A percentile compares a stretch with the other conserved stretches of the same genome.
Evolutionary conservation across 1,139 yeast genomes (phyloP).

Genomic region (Yamadazyma friedrichii): DNA sequence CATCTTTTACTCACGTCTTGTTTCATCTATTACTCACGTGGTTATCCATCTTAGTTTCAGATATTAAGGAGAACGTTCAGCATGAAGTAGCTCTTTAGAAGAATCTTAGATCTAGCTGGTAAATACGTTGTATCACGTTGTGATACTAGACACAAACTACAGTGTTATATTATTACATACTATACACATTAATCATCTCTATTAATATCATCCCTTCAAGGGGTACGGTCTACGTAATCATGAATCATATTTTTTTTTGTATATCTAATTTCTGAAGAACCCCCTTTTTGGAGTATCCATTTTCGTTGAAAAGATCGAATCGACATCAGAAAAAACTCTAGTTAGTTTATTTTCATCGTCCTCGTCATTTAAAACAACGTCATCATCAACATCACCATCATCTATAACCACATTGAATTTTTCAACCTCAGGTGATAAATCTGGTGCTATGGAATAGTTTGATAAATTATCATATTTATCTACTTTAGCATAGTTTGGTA

Average conservation of each 20-base stretch:
- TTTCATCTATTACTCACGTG: too few relatives aligned
- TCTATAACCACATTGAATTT: not conserved
- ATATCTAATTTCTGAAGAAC: conserved; percentile 1
- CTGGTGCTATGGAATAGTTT: conserved; percentile 4
- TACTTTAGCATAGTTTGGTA: conserved; percentile 6
- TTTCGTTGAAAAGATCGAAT: conserved; percentile 17
- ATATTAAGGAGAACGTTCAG: too few relatives aligned
- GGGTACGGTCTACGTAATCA: too few relatives aligned
- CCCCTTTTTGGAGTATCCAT: conserved; percentile 6
- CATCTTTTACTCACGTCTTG: too few relatives aligned
- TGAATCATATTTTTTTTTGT: not conserved
- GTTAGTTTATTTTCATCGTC: conserved; percentile 13
- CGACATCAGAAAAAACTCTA: conserved; percentile 19
- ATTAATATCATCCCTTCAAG: too few relatives aligned
- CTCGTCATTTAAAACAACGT: conserved; percentile 11
- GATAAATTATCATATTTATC: conserved; percentile 3
- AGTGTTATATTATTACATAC: conserved; percentile 7
- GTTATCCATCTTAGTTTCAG: too few relatives aligned
- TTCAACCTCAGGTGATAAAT: conserved; percentile 1
- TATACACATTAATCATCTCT: conserved; percentile 6
- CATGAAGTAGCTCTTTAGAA: too few relatives aligned
- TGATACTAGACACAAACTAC: too few relatives aligned
- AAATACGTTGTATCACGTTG: too few relatives aligned
- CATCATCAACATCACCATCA: conserved; percentile 4
- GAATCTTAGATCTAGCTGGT: not conserved